These are phyloP conservation scores for Diatrype stigma DNA, from an alignment of 2,329 filamentous ascomycete genomes.

Conservation along the genomic window DNA sequence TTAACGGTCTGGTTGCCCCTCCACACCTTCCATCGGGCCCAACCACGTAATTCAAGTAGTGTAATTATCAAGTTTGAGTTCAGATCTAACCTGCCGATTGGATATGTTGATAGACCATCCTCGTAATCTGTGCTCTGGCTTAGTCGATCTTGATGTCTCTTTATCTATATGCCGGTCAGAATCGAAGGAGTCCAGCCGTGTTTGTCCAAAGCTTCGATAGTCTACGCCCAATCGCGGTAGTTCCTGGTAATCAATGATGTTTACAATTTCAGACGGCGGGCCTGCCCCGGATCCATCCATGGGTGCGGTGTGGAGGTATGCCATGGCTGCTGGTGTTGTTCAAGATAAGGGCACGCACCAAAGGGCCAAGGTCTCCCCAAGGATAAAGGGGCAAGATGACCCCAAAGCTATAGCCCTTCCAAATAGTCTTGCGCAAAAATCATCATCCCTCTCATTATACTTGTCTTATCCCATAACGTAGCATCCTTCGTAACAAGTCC, in stretches of 20 bases:
- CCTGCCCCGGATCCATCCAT: neutral
- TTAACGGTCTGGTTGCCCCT: neutral
- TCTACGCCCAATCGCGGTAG: neutral
- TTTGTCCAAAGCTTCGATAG: neutral
- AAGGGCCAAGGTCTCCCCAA: neutral
- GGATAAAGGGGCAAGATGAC: neutral
- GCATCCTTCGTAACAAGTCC: neutral
- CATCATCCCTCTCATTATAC: neutral
- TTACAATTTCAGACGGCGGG: neutral
- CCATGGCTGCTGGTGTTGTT: neutral
- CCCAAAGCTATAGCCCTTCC: neutral
- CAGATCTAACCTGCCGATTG: neutral
- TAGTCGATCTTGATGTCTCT: neutral
- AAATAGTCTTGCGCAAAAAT: neutral
- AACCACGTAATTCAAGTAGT: neutral
- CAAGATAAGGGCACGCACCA: neutral
- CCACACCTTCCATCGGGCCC: neutral
- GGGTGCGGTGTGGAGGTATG: neutral
- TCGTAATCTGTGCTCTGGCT: neutral
- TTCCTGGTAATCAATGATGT: neutral
- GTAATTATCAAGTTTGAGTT: neutral
- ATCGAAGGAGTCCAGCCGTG: neutral
- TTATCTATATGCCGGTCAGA: neutral
- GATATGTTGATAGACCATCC: neutral
- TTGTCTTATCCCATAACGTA: neutral